Evolutionary conservation across 73 alveolate species (phyloP).

Genomic region (Loxodes magnus): DNA sequence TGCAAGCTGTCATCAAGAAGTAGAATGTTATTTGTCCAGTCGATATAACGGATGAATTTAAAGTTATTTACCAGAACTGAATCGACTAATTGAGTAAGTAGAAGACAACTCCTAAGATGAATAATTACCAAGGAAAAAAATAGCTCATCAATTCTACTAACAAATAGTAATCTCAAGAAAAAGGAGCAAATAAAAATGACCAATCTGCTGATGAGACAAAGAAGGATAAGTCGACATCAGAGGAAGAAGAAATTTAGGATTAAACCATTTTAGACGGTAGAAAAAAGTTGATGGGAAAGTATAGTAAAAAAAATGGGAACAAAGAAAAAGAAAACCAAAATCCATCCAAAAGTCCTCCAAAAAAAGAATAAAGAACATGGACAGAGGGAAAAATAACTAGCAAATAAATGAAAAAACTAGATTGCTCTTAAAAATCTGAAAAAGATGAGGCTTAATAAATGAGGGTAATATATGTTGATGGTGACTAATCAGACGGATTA

Average conservation of each 20-base stretch:
- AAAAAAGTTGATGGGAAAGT: background rate
- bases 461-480: slow-evolving; percentile 13
- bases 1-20: slow-evolving; percentile 40
- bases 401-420: slow-evolving; percentile 25
- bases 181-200: background rate
- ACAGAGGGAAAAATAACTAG: slow-evolving; percentile 21
- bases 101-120: slow-evolving; percentile 15
- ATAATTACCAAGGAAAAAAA: slow-evolving; percentile 2
- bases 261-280: background rate
- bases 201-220: background rate
- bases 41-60: slow-evolving; percentile 20
- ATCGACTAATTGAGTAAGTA: slow-evolving; percentile 11
- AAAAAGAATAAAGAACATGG: slow-evolving; percentile 24
- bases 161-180: slow-evolving; percentile 18
- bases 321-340: background rate
- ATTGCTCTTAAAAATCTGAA: slow-evolving; percentile 17
- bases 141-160: slow-evolving; percentile 16
- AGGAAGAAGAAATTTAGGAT: slow-evolving; percentile 8
- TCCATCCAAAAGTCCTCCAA: background rate
- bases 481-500: slow-evolving; percentile 56
- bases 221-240: slow-evolving; percentile 11
- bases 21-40: slow-evolving; percentile 23
- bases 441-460: slow-evolving; percentile 4
- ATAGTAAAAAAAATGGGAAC: background rate
- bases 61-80: slow-evolving; percentile 28